Evolutionary conservation across 345 rosid genomes (phyloP).

Genomic region (Salix brachista): DNA sequence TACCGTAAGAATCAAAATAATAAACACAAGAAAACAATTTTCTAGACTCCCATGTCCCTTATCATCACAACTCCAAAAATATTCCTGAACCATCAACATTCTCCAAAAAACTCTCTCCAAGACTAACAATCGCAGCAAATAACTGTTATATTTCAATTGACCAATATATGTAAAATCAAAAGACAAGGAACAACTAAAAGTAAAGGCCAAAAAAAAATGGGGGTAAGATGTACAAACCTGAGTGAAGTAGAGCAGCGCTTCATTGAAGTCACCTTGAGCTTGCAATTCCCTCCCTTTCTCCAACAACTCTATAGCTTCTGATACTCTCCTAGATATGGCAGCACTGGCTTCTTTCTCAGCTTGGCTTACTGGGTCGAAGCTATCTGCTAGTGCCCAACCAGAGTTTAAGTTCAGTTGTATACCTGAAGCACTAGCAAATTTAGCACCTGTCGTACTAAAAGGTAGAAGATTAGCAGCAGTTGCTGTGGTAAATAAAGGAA

Average conservation of each 20-base stretch:
- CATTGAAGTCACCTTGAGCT: constrained; percentile 47
- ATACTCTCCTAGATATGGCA: constrained; percentile 26
- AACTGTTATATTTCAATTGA: background rate
- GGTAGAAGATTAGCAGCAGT: constrained; percentile 2
- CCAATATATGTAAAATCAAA: background rate
- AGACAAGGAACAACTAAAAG: background rate
- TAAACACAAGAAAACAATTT: background rate
- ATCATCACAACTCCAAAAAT: background rate
- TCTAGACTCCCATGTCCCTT: background rate
- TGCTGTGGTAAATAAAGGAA: constrained; percentile 23
- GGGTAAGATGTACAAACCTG: constrained; percentile 19
- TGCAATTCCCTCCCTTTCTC: constrained; percentile 51
- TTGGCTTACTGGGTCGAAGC: constrained; percentile 34
- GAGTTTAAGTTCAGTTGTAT: background rate
- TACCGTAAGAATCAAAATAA: background rate
- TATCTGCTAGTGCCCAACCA: constrained; percentile 23
- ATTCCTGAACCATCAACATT: no score
- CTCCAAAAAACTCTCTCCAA: no score
- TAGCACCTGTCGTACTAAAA: background rate
- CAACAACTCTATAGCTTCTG: constrained; percentile 42
- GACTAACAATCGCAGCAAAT: no score
- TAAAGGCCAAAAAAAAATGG: background rate
- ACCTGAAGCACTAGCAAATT: background rate
- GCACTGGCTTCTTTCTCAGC: constrained; percentile 37
- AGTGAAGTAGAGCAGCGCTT: constrained; percentile 53